These are phyloP conservation scores for Chlorella sp. DNA, from an alignment of 139 green algal species.

Conservation along the genomic window DNA sequence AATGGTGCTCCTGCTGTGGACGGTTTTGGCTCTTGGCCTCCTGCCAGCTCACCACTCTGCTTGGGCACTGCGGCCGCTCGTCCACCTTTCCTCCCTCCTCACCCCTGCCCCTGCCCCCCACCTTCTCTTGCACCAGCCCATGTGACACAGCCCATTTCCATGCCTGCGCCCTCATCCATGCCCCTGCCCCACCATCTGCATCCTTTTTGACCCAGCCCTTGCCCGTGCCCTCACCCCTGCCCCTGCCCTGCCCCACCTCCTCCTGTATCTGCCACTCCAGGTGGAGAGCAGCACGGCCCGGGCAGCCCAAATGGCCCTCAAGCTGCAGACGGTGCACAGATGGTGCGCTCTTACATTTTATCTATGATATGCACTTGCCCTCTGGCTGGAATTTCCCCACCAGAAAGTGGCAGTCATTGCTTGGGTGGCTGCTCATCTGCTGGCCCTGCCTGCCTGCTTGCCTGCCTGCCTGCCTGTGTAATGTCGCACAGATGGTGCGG, in stretches of 20 bases:
- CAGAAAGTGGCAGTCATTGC: not conserved
- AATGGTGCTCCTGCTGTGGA: not conserved
- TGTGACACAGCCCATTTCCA: too few relatives aligned
- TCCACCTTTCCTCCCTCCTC: too few relatives aligned
- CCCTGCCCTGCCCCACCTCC: not conserved
- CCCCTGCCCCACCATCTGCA: too few relatives aligned
- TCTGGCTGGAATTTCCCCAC: too few relatives aligned
- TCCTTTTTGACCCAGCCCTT: too few relatives aligned
- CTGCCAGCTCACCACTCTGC: not conserved
- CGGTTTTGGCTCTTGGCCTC: too few relatives aligned
- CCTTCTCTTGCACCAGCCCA: not conserved
- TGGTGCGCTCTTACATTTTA: slow-evolving; percentile 37
- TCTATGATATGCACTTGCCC: not conserved
- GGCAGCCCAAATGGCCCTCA: slow-evolving; percentile 82
- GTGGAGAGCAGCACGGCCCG: slow-evolving; percentile 77
- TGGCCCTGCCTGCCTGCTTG: not conserved
- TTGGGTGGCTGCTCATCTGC: not conserved
- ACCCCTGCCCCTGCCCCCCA: too few relatives aligned
- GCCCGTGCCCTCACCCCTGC: too few relatives aligned
- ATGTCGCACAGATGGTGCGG: too few relatives aligned
- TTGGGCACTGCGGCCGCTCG: too few relatives aligned
- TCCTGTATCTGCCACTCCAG: not conserved
- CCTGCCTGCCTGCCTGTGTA: not conserved
- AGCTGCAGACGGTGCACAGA: slow-evolving; percentile 55
- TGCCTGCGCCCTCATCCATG: too few relatives aligned